Evolutionary conservation across 2,329 filamentous ascomycete species (phyloP), one percentile per base, ranked within the genome.

Genomic region (Helotiales sp.): DNA sequence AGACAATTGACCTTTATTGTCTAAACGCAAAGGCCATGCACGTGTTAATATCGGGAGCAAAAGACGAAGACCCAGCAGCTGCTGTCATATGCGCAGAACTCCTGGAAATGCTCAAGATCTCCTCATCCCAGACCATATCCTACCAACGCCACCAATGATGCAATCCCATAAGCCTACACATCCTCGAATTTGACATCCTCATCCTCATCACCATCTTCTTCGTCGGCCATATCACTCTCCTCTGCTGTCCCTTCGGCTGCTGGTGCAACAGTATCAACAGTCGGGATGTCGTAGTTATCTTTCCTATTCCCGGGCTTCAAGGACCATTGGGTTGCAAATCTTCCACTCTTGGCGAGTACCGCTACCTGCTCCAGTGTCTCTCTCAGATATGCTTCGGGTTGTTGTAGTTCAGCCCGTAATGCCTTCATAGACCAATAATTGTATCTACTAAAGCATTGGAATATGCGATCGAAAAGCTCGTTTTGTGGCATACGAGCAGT

Each of bases 351-450:
- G 71, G 96, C 87, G 60, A 96, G 76, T 19, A 89, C 84, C 0
- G 91, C 93, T 59, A 98, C 84, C 69, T 91, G 86, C 62, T 93
- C 89, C 65, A 99, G 76, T 0, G 87, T 88, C 71, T 95, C 85
- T 54, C 93, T 91, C 61, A 99, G 83, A 73, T 93, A 98, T n/a
- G 89, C 87, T 72, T 98, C 95, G 1, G 95, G 95, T 75, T 99
- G 95, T 59, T 87, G 84, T 36, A 96, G 83, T 60, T 82, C 79
- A 51, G 85, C 81, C 63, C 91, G 91, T 66, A 99, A 83, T 5
- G 89, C 85, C 70, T 91, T 93, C 80, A 98, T 90, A n/a, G 89
- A 87, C 93, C 93, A 99, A 75, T 95, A 98, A 67, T 88, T 86
- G 79, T 89, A 96, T 68, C 89, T 79, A 56, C 87, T 84, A 84